These are phyloP conservation scores for Pisolithus sp. DNA, from an alignment of 768 basidiomycete genomes.

Conservation along the genomic window DNA sequence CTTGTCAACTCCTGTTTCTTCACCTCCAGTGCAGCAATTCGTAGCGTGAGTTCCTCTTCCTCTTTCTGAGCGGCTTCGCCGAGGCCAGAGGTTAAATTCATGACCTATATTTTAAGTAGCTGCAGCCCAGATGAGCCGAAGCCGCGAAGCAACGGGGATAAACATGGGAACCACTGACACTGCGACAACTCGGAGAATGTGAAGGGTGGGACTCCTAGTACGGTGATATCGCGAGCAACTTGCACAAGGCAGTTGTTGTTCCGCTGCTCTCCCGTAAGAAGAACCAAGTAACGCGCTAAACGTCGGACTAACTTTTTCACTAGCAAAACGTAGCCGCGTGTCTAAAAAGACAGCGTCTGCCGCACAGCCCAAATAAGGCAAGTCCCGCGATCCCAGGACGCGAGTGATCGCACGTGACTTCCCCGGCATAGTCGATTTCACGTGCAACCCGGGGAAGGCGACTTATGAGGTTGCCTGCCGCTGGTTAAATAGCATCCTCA, in stretches of 20 bases:
- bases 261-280: no score
- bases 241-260: no score
- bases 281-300: no score
- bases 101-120: constrained; percentile 9
- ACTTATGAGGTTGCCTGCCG: not conserved
- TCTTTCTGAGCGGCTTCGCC: constrained; percentile 20
- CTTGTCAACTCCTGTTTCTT: constrained; percentile 15
- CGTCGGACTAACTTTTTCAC: no score
- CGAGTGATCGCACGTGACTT: constrained; percentile 1
- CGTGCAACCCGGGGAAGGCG: not conserved
- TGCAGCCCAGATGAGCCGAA: constrained; percentile 13
- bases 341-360: no score
- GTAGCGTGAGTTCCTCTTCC: constrained; percentile 16
- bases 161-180: constrained; percentile 16
- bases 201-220: not conserved
- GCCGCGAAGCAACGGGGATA: constrained; percentile 4
- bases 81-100: constrained; percentile 15
- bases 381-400: not conserved
- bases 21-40: constrained; percentile 17
- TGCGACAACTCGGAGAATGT: constrained; percentile 9
- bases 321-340: no score
- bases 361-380: not conserved
- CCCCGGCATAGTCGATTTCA: constrained; percentile 1
- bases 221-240: no score
- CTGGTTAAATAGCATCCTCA: not conserved